These are phyloP conservation scores for Lagerstroemia speciosa DNA, from an alignment of 345 rosid species.

Conservation along the genomic window DNA sequence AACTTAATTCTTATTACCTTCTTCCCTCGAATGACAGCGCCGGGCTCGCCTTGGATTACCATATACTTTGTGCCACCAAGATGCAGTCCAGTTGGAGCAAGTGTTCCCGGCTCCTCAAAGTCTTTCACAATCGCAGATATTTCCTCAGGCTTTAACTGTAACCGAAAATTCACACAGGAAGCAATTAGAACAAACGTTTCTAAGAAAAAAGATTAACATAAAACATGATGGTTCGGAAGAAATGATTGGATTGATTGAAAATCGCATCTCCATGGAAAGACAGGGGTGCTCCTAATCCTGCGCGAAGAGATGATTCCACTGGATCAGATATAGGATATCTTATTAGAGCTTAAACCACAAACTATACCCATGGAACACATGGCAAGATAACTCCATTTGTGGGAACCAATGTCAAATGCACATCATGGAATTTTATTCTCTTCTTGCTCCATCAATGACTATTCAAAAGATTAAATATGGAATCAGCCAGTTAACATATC, in stretches of 20 bases:
- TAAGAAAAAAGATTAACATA: background rate
- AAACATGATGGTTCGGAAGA: background rate
- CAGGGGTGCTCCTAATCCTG: background rate
- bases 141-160: conserved; percentile 56
- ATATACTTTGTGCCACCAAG: conserved; percentile 62
- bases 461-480: too few relatives aligned
- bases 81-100: conserved; percentile 67
- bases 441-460: too few relatives aligned
- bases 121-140: conserved; percentile 48
- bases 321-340: background rate
- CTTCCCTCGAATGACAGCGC: conserved; percentile 82
- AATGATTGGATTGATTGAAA: background rate
- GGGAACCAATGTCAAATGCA: too few relatives aligned
- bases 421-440: too few relatives aligned
- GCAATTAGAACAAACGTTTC: background rate
- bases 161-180: background rate
- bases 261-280: background rate
- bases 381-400: too few relatives aligned
- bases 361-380: too few relatives aligned
- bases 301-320: background rate
- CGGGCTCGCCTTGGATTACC: conserved; percentile 82
- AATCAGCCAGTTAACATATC: too few relatives aligned
- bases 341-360: background rate
- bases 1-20: conserved; percentile 29
- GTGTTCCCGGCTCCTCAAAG: conserved; percentile 71